These are phyloP conservation scores for Coemansia sp. DNA, from an alignment of 192 early-diverging fungal genomes.

Conservation along the genomic window DNA sequence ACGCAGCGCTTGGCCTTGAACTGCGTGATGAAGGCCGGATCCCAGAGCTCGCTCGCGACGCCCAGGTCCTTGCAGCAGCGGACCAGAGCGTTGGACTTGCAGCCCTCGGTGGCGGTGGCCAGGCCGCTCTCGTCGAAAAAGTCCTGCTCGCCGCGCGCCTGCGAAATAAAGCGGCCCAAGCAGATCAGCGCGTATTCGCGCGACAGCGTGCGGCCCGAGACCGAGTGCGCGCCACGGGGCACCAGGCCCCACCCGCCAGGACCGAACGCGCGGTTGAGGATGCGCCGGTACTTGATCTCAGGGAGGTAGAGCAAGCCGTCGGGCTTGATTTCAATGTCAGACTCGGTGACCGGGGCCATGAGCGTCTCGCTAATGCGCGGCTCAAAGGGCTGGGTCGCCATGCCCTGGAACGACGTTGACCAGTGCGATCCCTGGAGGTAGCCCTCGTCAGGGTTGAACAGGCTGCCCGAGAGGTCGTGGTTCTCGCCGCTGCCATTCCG, in stretches of 20 bases:
- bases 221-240: constrained; percentile 87
- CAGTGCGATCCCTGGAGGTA: constrained; percentile 57
- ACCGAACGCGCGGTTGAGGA: constrained; percentile 93
- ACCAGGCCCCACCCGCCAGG: constrained; percentile 92
- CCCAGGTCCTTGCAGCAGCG: constrained; percentile 98
- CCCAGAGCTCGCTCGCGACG: constrained; percentile 91
- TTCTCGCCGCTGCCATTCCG: not conserved
- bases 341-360: constrained; percentile 68
- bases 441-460: constrained; percentile 48
- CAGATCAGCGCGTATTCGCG: constrained; percentile 93
- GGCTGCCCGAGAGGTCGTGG: constrained; percentile 28
- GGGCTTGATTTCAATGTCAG: constrained; percentile 93
- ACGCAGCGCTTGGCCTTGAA: constrained; percentile 85
- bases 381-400: constrained; percentile 76
- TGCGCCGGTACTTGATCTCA: constrained; percentile 97
- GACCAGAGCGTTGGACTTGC: constrained; percentile 93
- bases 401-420: constrained; percentile 76
- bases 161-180: constrained; percentile 86
- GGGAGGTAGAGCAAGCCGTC: constrained; percentile 95
- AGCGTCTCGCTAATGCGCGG: constrained; percentile 69
- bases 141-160: constrained; percentile 95
- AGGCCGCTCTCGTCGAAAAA: constrained; percentile 78
- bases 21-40: constrained; percentile 84
- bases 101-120: constrained; percentile 84
- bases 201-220: constrained; percentile 75